A percentile compares a stretch with the other conserved stretches of the same genome.
These are phyloP conservation scores for Pleurotus djamor DNA, from an alignment of 768 basidiomycete genomes.

Conservation along the genomic window DNA sequence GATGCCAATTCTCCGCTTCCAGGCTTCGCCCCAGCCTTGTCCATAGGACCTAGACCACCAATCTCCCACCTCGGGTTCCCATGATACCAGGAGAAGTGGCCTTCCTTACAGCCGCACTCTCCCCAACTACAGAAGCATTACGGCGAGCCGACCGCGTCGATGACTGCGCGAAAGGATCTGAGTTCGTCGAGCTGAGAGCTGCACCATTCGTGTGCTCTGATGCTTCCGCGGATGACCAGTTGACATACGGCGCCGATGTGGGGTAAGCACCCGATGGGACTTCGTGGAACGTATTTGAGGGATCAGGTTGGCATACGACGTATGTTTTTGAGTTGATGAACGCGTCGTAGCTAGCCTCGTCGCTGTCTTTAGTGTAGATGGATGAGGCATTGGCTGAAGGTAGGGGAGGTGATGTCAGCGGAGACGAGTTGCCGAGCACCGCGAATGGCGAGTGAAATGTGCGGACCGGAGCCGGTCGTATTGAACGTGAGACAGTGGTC, in stretches of 20 bases:
- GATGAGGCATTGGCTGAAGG: slow-evolving; percentile 20
- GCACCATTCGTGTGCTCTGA: slow-evolving; percentile 26
- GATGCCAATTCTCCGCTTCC: too few species aligned
- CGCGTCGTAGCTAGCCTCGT: slow-evolving; percentile 45
- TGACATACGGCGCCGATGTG: slow-evolving; percentile 42
- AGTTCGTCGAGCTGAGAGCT: slow-evolving; percentile 41
- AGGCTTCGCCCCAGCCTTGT: slow-evolving; percentile 29
- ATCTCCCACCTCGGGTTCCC: slow-evolving; percentile 36
- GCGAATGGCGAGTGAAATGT: slow-evolving; percentile 68
- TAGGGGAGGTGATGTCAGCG: slow-evolving; percentile 29
- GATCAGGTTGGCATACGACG: slow-evolving; percentile 74
- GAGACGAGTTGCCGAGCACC: slow-evolving; percentile 41
- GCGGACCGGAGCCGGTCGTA: slow-evolving; percentile 28
- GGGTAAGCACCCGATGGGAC: slow-evolving; percentile 75
- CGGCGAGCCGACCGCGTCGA: slow-evolving; percentile 39
- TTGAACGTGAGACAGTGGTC: slow-evolving; percentile 16
- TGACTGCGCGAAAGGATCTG: slow-evolving; percentile 35
- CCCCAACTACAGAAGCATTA: slow-evolving; percentile 40
- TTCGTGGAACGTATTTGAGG: slow-evolving; percentile 54
- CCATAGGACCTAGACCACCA: slow-evolving; percentile 42
- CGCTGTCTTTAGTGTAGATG: slow-evolving; percentile 62
- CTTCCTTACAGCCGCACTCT: slow-evolving; percentile 44
- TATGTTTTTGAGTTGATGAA: slow-evolving; percentile 56
- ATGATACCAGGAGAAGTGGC: slow-evolving; percentile 42
- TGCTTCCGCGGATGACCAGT: slow-evolving; percentile 36